Conservation (phyloP, 495 filamentous ascomycete species). For the Sabuloglossum arenarium region DNA sequence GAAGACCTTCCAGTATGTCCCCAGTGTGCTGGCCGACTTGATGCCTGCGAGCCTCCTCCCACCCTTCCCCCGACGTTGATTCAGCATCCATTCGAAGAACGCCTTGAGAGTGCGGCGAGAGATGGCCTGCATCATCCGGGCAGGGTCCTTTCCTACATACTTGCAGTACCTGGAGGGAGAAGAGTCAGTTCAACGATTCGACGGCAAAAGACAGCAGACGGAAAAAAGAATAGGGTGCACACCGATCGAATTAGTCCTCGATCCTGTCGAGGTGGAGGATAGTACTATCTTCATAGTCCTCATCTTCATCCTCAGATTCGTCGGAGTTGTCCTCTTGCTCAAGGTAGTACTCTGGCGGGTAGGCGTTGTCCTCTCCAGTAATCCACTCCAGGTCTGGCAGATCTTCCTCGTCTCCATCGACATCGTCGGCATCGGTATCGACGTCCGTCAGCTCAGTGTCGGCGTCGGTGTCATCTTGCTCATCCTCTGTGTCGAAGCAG, state of each 20-base stretch:
- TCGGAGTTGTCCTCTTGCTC: conserved; percentile 17
- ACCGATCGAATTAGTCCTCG: conserved; percentile 8
- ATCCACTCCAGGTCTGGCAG: background rate
- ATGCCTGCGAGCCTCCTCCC: conserved; percentile 13
- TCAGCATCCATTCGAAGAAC: conserved; percentile 18
- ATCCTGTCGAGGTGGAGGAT: conserved; percentile 14
- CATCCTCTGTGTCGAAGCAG: background rate
- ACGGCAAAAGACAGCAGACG: no score
- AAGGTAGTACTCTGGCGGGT: conserved; percentile 19
- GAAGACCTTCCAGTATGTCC: conserved; percentile 16
- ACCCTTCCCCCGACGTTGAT: conserved; percentile 3
- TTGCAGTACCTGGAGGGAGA: no score
- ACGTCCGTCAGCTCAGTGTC: background rate
- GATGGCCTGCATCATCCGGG: conserved; percentile 8
- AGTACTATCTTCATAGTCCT: conserved; percentile 18
- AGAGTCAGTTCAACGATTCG: no score
- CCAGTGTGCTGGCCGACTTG: conserved; percentile 11
- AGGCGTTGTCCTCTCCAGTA: conserved; percentile 9
- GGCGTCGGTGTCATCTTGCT: background rate
- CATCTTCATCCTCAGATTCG: conserved; percentile 17
- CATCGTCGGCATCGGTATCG: background rate
- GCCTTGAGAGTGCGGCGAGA: conserved; percentile 11
- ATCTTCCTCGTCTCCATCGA: background rate
- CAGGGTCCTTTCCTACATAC: conserved; percentile 13
- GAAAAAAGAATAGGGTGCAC: no score